Conservation (phyloP, 2,329 filamentous ascomycete genomes). For the Elsinoe fawcettii region DNA sequence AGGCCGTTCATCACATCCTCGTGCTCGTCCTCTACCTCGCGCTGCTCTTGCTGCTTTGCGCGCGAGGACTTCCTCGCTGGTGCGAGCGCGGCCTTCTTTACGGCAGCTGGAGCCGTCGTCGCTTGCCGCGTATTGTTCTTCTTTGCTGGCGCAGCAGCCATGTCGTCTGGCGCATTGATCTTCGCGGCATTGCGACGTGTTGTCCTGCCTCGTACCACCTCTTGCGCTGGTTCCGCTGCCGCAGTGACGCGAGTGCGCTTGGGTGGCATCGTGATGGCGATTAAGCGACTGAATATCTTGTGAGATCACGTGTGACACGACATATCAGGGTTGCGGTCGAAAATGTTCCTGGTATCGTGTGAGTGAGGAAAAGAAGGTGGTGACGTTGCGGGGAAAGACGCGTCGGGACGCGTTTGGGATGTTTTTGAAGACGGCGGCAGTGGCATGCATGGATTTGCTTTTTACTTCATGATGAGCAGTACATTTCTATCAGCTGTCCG, state of each 20-base stretch:
- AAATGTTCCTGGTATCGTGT: not conserved
- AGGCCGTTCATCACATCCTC: not conserved
- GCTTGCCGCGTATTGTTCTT: not conserved
- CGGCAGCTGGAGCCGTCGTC: not conserved
- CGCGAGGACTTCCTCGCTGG: not conserved
- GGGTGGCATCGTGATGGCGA: not conserved
- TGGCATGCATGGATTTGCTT: not conserved
- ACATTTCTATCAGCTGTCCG: too few relatives aligned
- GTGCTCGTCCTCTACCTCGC: not conserved
- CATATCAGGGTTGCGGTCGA: not conserved
- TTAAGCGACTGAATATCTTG: not conserved
- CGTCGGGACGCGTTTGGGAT: slow-evolving; percentile 9
- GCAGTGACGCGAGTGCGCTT: not conserved
- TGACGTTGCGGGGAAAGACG: slow-evolving; percentile 11
- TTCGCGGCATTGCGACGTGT: slow-evolving; percentile 2
- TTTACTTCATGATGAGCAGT: not conserved
- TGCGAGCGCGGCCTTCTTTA: not conserved
- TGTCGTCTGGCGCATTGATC: not conserved
- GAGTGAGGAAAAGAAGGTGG: not conserved
- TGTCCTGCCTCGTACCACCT: not conserved
- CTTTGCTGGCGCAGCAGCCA: not conserved
- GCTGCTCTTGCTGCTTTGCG: not conserved
- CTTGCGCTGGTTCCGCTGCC: not conserved
- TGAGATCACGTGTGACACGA: not conserved
- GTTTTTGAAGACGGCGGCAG: not conserved